Percentiles rank a stretch among this genome's conserved stretches.
phyloP scores from a whole-genome alignment of 2,329 filamentous ascomycete species.

The Aspergillus viridinutans region DNA sequence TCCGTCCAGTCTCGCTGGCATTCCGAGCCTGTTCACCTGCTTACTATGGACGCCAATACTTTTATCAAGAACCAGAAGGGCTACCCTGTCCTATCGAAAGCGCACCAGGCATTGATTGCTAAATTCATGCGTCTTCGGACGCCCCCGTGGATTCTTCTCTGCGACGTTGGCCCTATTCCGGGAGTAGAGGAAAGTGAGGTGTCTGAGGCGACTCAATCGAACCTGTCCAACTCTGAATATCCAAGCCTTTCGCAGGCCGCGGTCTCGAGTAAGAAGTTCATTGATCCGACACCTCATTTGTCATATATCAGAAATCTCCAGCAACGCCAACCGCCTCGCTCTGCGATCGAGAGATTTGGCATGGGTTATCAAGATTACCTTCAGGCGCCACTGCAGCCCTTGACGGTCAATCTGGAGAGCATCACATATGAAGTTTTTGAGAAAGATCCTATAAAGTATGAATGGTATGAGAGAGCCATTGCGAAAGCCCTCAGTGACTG shows the following conservation, averaged over 20 bases:
- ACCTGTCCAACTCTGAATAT: slow-evolving; percentile 43
- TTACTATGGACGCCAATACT: slow-evolving; percentile 49
- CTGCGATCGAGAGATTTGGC: slow-evolving; percentile 62
- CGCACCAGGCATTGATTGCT: slow-evolving; percentile 55
- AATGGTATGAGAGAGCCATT: slow-evolving; percentile 87
- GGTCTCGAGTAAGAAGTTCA: slow-evolving; percentile 44
- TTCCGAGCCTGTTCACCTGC: slow-evolving; percentile 57
- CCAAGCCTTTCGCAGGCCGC: slow-evolving; percentile 69
- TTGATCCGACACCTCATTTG: slow-evolving; percentile 62
- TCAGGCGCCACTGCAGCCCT: slow-evolving; percentile 87
- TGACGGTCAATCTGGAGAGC: slow-evolving; percentile 94
- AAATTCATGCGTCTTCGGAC: slow-evolving; percentile 55
- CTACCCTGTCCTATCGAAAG: slow-evolving; percentile 55
- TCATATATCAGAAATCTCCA: slow-evolving; percentile 83
- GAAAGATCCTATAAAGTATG: slow-evolving; percentile 96
- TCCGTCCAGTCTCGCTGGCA: slow-evolving; percentile 58
- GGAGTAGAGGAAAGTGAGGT: slow-evolving; percentile 35
- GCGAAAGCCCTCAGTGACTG: slow-evolving; percentile 77
- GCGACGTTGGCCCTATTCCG: slow-evolving; percentile 54
- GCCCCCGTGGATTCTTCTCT: slow-evolving; percentile 58
- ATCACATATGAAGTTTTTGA: slow-evolving; percentile 99
- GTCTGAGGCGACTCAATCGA: slow-evolving; percentile 12
- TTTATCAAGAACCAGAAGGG: slow-evolving; percentile 58
- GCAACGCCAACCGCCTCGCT: slow-evolving; percentile 66
- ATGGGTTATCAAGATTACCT: slow-evolving; percentile 86